Percentiles rank a stretch among this genome's conserved stretches.
These are phyloP conservation scores for Dacryopinax primogenitus DNA, from an alignment of 768 basidiomycete genomes.

Conservation along the genomic window DNA sequence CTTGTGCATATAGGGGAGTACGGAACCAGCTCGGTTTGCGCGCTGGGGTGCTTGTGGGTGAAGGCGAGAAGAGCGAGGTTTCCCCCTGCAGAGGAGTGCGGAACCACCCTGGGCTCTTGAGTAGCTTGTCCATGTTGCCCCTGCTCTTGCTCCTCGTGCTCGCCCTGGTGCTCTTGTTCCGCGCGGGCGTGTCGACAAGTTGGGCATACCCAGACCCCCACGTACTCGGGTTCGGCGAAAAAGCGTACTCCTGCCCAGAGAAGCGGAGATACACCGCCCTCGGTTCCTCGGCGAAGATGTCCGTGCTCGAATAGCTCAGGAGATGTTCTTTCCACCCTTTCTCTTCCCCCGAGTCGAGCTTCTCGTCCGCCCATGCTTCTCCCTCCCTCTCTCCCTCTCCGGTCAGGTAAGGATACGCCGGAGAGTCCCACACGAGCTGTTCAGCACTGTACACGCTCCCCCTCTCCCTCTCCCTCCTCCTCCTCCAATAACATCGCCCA, in stretches of 20 bases:
- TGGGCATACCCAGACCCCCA: background rate
- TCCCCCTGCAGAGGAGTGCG: background rate
- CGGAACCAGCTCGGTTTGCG: background rate
- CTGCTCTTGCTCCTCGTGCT: too few relatives aligned
- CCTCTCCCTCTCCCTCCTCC: background rate
- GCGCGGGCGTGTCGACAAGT: background rate
- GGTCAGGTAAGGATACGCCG: background rate
- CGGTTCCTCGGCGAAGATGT: conserved; percentile 4
- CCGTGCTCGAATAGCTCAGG: background rate
- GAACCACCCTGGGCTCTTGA: too few relatives aligned
- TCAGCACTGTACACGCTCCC: background rate
- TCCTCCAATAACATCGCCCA: background rate
- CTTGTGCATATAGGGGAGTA: background rate
- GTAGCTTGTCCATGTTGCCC: too few relatives aligned
- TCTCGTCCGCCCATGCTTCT: background rate
- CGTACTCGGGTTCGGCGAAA: background rate
- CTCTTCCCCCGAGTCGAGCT: background rate
- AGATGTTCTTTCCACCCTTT: background rate
- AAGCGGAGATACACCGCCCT: too few relatives aligned
- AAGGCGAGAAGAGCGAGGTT: background rate
- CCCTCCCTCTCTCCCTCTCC: background rate
- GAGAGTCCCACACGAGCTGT: background rate
- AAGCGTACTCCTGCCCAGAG: background rate
- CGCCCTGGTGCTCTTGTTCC: background rate
- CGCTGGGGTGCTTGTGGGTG: background rate